Conservation (phyloP, 371 early-diverging fungal genomes). For the Mucor velutinosus region DNA sequence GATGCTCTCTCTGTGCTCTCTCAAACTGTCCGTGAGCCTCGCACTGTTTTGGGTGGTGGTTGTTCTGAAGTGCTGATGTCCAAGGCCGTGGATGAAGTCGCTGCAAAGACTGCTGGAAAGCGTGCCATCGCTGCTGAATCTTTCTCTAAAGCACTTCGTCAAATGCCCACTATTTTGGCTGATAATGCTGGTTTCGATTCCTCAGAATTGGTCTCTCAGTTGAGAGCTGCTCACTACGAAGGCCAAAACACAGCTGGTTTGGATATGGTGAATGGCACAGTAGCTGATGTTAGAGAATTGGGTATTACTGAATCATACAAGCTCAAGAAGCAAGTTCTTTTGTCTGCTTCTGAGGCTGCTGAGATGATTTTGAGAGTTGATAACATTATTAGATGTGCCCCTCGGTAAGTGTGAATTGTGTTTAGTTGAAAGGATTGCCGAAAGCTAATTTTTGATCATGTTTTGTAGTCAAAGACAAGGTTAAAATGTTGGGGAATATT, state of each 20-base stretch:
- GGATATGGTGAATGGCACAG: slow-evolving; percentile 84
- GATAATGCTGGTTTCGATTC: slow-evolving; percentile 99
- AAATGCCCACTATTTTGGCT: slow-evolving; percentile 97
- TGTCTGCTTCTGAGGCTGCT: slow-evolving; percentile 98
- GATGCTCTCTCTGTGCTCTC: slow-evolving; percentile 98
- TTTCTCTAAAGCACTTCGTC: slow-evolving; percentile 96
- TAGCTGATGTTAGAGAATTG: slow-evolving; percentile 85
- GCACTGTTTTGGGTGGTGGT: slow-evolving; percentile 96
- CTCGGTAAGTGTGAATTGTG: slow-evolving; percentile 49
- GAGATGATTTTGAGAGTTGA: slow-evolving; percentile 99
- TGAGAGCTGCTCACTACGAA: slow-evolving; percentile 93
- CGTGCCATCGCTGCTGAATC: slow-evolving; percentile 97
- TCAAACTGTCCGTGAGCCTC: slow-evolving; percentile 94
- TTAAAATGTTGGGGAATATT: slow-evolving; percentile 8
- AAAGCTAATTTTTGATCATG: neutral
- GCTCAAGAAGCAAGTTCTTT: slow-evolving; percentile 96
- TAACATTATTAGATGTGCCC: slow-evolving; percentile 97
- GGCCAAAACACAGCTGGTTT: slow-evolving; percentile 85
- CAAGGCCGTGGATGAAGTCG: slow-evolving; percentile 92
- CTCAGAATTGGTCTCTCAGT: slow-evolving; percentile 88
- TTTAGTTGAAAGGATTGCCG: neutral
- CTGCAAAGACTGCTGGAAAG: slow-evolving; percentile 92
- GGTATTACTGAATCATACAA: slow-evolving; percentile 98
- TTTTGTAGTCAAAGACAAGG: slow-evolving; percentile 23
- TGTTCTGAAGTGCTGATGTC: slow-evolving; percentile 98